Conservation (phyloP, 2,329 filamentous ascomycete genomes). For the Claviceps citrina region DNA sequence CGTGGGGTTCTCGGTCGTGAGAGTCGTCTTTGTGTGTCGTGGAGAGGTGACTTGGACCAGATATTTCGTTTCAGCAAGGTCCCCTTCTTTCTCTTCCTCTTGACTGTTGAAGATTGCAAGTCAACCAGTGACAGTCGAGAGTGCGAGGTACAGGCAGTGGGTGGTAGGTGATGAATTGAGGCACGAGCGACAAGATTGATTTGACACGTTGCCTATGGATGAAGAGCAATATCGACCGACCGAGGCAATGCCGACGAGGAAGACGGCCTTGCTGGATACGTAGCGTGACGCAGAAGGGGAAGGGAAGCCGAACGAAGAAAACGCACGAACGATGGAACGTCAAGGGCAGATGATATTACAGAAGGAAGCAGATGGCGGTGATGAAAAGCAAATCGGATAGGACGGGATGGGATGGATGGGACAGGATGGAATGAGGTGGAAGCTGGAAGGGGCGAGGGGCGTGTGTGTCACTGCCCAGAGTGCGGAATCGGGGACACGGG, state of each 20-base stretch:
- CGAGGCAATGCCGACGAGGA: constrained; percentile 20
- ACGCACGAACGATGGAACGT: constrained; percentile 10
- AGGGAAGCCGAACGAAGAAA: constrained; percentile 14
- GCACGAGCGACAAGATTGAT: neutral
- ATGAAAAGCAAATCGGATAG: constrained; percentile 11
- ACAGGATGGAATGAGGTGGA: constrained; percentile 18
- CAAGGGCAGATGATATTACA: constrained; percentile 14
- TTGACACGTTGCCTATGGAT: neutral
- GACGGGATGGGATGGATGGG: too few species aligned
- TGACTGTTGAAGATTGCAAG: constrained; percentile 5
- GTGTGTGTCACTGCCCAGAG: constrained; percentile 11
- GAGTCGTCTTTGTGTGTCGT: neutral
- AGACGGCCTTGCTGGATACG: constrained; percentile 19
- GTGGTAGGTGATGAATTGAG: constrained; percentile 7
- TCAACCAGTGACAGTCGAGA: constrained; percentile 10
- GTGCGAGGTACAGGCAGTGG: constrained; percentile 11
- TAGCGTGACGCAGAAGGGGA: constrained; percentile 8
- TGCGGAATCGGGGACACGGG: constrained; percentile 8
- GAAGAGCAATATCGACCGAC: constrained; percentile 7
- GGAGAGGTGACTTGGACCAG: neutral
- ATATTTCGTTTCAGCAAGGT: too few species aligned
- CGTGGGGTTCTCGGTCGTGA: neutral
- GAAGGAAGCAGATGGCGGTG: constrained; percentile 18
- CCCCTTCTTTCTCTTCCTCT: constrained; percentile 20
- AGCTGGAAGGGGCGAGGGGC: constrained; percentile 13